Conservation (phyloP, 1,284 basidiomycete species). For the Puccinia coronata region DNA sequence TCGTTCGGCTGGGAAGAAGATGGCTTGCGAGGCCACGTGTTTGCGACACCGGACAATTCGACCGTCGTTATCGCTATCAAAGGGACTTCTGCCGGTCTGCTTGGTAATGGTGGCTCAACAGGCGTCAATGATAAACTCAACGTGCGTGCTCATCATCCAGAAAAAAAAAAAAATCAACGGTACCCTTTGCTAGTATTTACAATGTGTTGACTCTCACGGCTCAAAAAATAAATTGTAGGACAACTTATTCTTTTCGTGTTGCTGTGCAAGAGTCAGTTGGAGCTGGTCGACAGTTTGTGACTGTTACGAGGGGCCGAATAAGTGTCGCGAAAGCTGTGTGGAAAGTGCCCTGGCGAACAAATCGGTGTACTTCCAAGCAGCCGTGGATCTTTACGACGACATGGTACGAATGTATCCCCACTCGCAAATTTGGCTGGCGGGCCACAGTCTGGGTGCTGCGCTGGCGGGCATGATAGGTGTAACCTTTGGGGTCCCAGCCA, state of each 20-base stretch:
- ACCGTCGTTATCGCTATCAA: slow-evolving; percentile 90
- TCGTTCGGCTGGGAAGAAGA: slow-evolving; percentile 91
- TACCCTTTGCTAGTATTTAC: not conserved
- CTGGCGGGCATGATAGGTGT: slow-evolving; percentile 80
- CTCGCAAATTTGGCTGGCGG: slow-evolving; percentile 87
- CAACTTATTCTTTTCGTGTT: slow-evolving; percentile 96
- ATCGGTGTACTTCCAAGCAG: slow-evolving; percentile 80
- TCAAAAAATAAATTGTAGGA: slow-evolving; percentile 61
- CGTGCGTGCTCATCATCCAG: slow-evolving; percentile 57
- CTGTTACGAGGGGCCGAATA: slow-evolving; percentile 72
- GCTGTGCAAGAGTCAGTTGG: slow-evolving; percentile 91
- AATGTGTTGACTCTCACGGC: not conserved
- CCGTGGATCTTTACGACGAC: slow-evolving; percentile 82
- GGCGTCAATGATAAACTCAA: slow-evolving; percentile 88
- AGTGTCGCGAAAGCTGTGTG: slow-evolving; percentile 80
- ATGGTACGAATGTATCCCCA: slow-evolving; percentile 89
- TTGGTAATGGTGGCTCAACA: slow-evolving; percentile 79
- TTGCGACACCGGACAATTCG: slow-evolving; percentile 67
- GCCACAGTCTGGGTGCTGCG: slow-evolving; percentile 86
- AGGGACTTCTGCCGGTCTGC: slow-evolving; percentile 78
- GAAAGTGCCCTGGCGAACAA: slow-evolving; percentile 77
- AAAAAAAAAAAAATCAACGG: not conserved
- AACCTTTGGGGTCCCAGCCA: slow-evolving; percentile 87
- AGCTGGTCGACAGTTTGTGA: slow-evolving; percentile 93
- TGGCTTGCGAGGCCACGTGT: slow-evolving; percentile 84